phyloP scores from a whole-genome alignment of 495 filamentous ascomycete species.

The Amorphotheca resinae region DNA sequence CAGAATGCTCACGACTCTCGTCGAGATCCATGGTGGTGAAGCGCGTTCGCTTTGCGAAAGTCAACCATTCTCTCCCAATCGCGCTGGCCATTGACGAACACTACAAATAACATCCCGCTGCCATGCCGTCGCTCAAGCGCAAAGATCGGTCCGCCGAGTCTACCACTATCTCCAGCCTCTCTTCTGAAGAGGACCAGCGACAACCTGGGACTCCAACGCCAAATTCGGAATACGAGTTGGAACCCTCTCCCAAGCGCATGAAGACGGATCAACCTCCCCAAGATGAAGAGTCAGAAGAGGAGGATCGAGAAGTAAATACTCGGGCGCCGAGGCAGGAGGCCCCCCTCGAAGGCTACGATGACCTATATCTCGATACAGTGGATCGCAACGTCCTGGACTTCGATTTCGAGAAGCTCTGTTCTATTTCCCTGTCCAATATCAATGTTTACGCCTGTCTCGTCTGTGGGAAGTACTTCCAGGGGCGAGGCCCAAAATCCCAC shows the following conservation, averaged over 20 bases:
- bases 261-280: neutral
- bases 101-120: neutral
- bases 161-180: neutral
- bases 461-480: conserved; percentile 96
- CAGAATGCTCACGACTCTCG: neutral
- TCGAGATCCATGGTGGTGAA: no score
- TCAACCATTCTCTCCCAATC: no score
- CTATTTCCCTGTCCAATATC: conserved; percentile 88
- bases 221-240: neutral
- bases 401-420: conserved; percentile 98
- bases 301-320: conserved; percentile 30
- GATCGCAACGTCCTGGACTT: conserved; percentile 81
- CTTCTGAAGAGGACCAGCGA: neutral
- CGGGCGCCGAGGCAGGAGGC: conserved; percentile 47
- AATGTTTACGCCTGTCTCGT: conserved; percentile 98
- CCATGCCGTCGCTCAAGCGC: neutral
- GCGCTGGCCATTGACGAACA: neutral
- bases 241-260: neutral
- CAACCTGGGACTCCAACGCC: neutral
- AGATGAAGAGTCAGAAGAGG: conserved; percentile 31
- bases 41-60: no score
- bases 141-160: neutral
- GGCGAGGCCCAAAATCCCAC: conserved; percentile 82
- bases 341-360: conserved; percentile 79
- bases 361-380: conserved; percentile 97